Conservation (phyloP, 441 rosid species). For the Mallotus repandus region DNA sequence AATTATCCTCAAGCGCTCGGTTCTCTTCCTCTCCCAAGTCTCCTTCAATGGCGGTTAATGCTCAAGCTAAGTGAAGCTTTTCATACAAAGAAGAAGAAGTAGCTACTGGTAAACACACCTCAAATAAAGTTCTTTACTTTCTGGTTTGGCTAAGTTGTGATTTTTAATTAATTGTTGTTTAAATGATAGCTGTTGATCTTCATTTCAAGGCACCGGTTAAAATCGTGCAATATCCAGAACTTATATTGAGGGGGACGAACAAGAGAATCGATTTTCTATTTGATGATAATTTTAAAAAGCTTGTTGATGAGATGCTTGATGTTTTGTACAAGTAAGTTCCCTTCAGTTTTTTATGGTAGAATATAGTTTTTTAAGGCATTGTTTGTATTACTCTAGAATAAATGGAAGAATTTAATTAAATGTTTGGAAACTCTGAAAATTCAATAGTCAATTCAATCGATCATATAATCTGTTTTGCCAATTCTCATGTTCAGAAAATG, state of each 20-base stretch:
- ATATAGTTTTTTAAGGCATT: too few relatives aligned
- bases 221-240: constrained; percentile 87
- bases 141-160: background rate
- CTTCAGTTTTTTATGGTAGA: too few relatives aligned
- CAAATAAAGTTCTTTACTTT: background rate
- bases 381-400: too few relatives aligned
- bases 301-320: constrained; percentile 83
- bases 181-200: constrained; percentile 53
- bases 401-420: too few relatives aligned
- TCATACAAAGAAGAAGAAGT: constrained; percentile 35
- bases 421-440: too few relatives aligned
- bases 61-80: constrained; percentile 57
- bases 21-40: constrained; percentile 32
- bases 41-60: constrained; percentile 28
- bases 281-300: constrained; percentile 68
- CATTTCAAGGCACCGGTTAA: constrained; percentile 65
- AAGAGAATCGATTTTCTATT: constrained; percentile 56
- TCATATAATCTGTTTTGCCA: too few relatives aligned
- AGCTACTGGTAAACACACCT: constrained; percentile 49
- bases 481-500: too few relatives aligned
- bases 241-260: constrained; percentile 65
- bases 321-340: constrained; percentile 85
- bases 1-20: constrained; percentile 29
- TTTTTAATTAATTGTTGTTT: background rate
- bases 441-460: too few relatives aligned